Evolutionary conservation across 805 yeast species (phyloP).

Genomic region (Myxozyma lipomycoides): DNA sequence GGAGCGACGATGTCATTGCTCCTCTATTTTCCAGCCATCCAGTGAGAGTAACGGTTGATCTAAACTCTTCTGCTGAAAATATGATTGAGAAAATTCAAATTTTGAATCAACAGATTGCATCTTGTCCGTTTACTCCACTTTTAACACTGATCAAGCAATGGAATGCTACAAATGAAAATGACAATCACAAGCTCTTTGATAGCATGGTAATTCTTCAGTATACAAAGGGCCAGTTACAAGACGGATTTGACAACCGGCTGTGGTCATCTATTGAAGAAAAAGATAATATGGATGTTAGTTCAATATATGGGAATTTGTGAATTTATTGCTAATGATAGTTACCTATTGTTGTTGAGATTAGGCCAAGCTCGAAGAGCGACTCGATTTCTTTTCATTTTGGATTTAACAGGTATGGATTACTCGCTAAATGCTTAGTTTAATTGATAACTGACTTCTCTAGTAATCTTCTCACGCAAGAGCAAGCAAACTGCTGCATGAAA

Average conservation of each 20-base stretch:
- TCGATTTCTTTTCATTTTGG: slow-evolving; percentile 4
- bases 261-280: slow-evolving; percentile 13
- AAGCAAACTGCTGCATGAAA: slow-evolving; percentile 2
- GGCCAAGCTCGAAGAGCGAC: neutral
- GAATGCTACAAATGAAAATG: neutral
- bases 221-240: neutral
- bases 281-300: slow-evolving; percentile 15
- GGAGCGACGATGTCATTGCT: slow-evolving; percentile 15
- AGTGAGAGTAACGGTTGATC: slow-evolving; percentile 7
- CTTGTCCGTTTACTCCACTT: slow-evolving; percentile 20
- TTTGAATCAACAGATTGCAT: neutral
- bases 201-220: slow-evolving; percentile 20
- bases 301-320: neutral
- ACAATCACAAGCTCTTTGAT: slow-evolving; percentile 12
- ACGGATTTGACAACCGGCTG: slow-evolving; percentile 9
- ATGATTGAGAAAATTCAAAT: slow-evolving; percentile 3
- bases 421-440: neutral
- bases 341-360: slow-evolving; percentile 12
- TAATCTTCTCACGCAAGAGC: slow-evolving; percentile 1
- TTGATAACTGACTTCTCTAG: neutral
- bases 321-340: slow-evolving; percentile 4
- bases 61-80: neutral
- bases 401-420: slow-evolving; percentile 4
- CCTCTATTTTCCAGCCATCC: slow-evolving; percentile 25
- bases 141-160: slow-evolving; percentile 4